These are phyloP conservation scores for Botrytis fragariae DNA, from an alignment of 2,329 filamentous ascomycete genomes.

Conservation along the genomic window DNA sequence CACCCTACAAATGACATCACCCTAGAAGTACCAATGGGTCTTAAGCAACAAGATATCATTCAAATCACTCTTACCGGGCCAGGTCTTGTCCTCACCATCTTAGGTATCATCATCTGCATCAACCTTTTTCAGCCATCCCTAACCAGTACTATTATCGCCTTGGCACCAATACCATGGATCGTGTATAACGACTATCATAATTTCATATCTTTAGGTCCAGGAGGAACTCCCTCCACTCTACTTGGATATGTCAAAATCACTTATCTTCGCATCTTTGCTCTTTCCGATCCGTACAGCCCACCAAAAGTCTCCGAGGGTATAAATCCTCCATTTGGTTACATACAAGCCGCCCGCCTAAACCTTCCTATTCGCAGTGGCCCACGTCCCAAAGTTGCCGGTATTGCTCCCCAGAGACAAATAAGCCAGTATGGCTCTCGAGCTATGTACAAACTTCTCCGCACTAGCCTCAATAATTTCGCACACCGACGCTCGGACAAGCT, in stretches of 20 bases:
- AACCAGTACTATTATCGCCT: constrained; percentile 49
- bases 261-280: constrained; percentile 66
- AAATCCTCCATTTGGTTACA: constrained; percentile 56
- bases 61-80: constrained; percentile 36
- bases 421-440: constrained; percentile 58
- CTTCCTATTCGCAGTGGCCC: constrained; percentile 62
- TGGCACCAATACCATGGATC: constrained; percentile 47
- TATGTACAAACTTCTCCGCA: constrained; percentile 56
- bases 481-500: constrained; percentile 47
- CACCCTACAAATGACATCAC: constrained; percentile 21
- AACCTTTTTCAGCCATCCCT: constrained; percentile 50
- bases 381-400: constrained; percentile 67
- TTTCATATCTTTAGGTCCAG: constrained; percentile 75
- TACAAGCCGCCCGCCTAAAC: constrained; percentile 49
- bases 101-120: constrained; percentile 51
- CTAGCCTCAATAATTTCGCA: constrained; percentile 53
- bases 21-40: constrained; percentile 25
- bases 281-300: constrained; percentile 67
- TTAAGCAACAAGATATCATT: constrained; percentile 34
- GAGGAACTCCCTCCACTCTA: constrained; percentile 74
- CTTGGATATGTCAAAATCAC: constrained; percentile 71
- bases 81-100: constrained; percentile 47
- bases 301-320: constrained; percentile 51
- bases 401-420: constrained; percentile 78
- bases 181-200: constrained; percentile 71